Base-by-base conservation (phyloP, 2,329 filamentous ascomycete species). In the Kalmusia sp. region DNA sequence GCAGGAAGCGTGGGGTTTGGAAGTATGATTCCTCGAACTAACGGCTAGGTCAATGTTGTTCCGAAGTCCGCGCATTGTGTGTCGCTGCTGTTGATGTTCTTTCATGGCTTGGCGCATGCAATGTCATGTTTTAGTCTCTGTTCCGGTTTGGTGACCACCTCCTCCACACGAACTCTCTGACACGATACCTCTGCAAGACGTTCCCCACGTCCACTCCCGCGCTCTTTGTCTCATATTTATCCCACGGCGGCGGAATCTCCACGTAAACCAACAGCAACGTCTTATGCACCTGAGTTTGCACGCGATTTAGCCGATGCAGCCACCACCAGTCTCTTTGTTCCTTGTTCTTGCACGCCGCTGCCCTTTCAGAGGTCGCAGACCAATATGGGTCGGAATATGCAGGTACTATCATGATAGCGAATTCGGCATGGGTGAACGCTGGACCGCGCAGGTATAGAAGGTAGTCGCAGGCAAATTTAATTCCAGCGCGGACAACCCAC, bases 381-480 rank as follows among this genome's bases (percentile, higher is more conserved):
- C 93, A 97, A 67, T 88, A 87, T 0, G 84, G 69, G 68, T 95
- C 80, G 6, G 77, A 87, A 69, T 96, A 98, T 0, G 92, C 88
- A 0, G 95, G 93, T 3, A 98, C 71, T 34, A 99, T 86, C 21
- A 93, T 81, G 37, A 97, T 78, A 0, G 91, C 93, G 69, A 97
- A 99, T 69, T 98, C 92, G 19, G 95, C 95, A 70, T 99, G 95
- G 19, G 92, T 87, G 72, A 99, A 98, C 0, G 95, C 93, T 0
- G 95, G 95, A 0, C 95, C 95, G 17, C 92, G 88, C 51, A 92
- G 88, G 76, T 99, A 99, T 6, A 99, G 83, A n/a, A 99, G 79
- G 79, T 91, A 97, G 73, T 99, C 95, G 8, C 92, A 90, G 19
- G 91, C 91, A 65, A 99, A 99, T 70, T 99, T 99, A 71, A 96